Base-by-base conservation (phyloP, 2,329 filamentous ascomycete genomes). In the Cordyceps fumosorosea region DNA sequence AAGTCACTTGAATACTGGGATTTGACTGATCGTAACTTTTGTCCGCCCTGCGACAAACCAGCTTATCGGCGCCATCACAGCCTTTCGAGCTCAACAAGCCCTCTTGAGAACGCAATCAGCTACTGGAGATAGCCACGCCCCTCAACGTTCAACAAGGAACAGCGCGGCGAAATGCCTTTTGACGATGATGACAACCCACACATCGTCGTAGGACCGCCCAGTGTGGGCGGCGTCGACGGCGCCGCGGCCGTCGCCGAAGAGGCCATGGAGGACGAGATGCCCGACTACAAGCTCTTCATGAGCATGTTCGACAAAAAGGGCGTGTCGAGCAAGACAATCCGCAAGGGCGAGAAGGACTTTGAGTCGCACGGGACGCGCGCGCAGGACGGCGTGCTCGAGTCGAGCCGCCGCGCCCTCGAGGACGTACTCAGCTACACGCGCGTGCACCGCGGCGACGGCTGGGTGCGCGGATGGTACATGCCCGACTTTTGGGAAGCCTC, bases 331-430 rank as follows among this genome's bases (percentile, higher is more conserved):
- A 85, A 86, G 68, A 83, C 93, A 12, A 91, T 96, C 42, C 92
- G 93, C 67, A 91, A 92, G 66, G 95, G 95, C 64, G 92, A 96
- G 73, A 99, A 99, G 75, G 95, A 99, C 77, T 99, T 97, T 73
- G 95, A 98, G 76, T 88, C 90, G 32, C 92, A 98, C 75, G 90
- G 90, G 54, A 98, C 95, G 2, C 84, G 85, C 37, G 85, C 90
- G 37, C 95, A 99, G 75, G 86, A 88, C 66, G 82, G 84, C 62
- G 84, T 88, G 10, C 86, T 99, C 57, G 89, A 91, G 70, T 84
- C 89, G 53, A 96, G 91, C 65, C 87, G 93, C 60, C 81, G 84
- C 67, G 93, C 93, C 22, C 95, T 99, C 89, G 90, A 96, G 74
- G 87, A 91, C 68, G 93, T 93, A 2, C 81, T 98, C 61, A 83